Base-by-base conservation (phyloP, 2,329 filamentous ascomycete genomes). In the Balansia obtecta region DNA sequence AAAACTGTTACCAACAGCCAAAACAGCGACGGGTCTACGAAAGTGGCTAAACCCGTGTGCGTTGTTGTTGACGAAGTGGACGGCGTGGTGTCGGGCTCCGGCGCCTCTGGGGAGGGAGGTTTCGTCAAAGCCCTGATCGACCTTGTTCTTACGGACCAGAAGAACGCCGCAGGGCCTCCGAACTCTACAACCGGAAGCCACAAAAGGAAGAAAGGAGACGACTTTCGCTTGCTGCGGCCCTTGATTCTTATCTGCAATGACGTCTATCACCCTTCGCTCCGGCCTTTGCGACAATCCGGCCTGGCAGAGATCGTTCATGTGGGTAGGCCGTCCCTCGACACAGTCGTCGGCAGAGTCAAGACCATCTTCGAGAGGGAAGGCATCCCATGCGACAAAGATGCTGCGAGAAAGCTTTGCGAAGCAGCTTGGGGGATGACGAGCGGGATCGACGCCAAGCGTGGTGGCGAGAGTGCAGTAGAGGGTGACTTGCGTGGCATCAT, bases 1-100 rank as follows among this genome's bases (percentile, higher is more conserved):
- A 93, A 87, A 62, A 80, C 77, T 30, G 82, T 87, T 9, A 75
- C 80, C 50, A 80, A 85, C 50, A 70, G 67, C 2, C 79, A 73
- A 53, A 71, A 79, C 73, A 47, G 80, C 66, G 61, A 77, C 66
- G 61, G 60, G 0, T 62, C 80, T 11, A 76, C 78, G 50, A 94
- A 88, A 61, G 74, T 84, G 34, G 89, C 87, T 12, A 87, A 83
- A 52, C 94, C 93, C 0, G 83, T 96, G 0, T 98, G 93, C 58
- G 86, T 98, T 4, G 77, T 98, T 2, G 88, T 98, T 1, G 93
- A 98, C 61, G 93, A 98, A 67, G 93, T 97, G 1, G 93, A 98
- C 62, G 93, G 93, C 40, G 93, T 94, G 0, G 88, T 95, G 2
- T 76, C 85, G 20, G 89, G 91, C 11, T 83, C 85, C 46, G 83